A percentile compares a stretch with the other conserved stretches of the same genome.
These are phyloP conservation scores for Hypoxylon subgilvum DNA, from an alignment of 495 filamentous ascomycete species.

Conservation along the genomic window DNA sequence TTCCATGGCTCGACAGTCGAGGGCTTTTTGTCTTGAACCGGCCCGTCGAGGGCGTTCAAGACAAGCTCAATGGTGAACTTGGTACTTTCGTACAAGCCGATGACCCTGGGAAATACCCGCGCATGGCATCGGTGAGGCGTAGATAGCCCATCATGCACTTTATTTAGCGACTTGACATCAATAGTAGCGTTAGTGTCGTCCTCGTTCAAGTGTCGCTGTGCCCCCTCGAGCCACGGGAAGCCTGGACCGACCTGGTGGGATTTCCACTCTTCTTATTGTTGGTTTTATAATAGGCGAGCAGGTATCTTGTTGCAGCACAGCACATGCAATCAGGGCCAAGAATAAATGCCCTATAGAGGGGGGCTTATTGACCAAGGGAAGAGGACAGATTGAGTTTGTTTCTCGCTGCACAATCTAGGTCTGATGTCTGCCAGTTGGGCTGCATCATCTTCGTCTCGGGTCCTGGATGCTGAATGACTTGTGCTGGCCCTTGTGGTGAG, in stretches of 20 bases:
- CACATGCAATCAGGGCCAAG: no score
- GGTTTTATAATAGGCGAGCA: no score
- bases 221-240: slow-evolving; percentile 14
- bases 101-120: slow-evolving; percentile 1
- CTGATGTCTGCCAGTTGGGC: not conserved
- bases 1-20: slow-evolving; percentile 27
- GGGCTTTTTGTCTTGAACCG: slow-evolving; percentile 24
- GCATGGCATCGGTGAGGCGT: slow-evolving; percentile 1
- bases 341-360: no score
- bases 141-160: not conserved
- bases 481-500: no score
- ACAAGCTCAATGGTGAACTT: not conserved
- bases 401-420: slow-evolving; percentile 1
- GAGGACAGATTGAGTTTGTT: no score
- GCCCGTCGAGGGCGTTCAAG: not conserved
- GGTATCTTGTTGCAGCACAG: no score
- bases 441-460: no score
- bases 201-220: slow-evolving; percentile 15
- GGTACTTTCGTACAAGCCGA: not conserved
- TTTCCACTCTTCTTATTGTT: not conserved
- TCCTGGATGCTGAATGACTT: no score
- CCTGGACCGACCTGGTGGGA: slow-evolving; percentile 17
- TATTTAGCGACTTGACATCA: slow-evolving; percentile 11
- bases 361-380: no score
- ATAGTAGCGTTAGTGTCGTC: slow-evolving; percentile 5